phyloP scores from a whole-genome alignment of 2,329 filamentous ascomycete species.

The Epichloe glyceriae region DNA sequence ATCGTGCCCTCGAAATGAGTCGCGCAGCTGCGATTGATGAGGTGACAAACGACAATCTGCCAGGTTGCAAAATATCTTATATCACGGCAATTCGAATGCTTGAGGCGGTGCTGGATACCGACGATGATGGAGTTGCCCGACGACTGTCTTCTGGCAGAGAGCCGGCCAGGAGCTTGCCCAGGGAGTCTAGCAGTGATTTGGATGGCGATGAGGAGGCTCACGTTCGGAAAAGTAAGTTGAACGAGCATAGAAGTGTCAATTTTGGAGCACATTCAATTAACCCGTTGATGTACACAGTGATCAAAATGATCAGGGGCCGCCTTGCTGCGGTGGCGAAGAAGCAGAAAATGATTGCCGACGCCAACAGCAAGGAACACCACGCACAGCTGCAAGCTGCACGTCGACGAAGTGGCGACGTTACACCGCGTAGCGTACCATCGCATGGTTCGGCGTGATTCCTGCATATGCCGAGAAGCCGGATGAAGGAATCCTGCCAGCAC shows the following conservation, averaged over 20 bases:
- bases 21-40: constrained; percentile 89
- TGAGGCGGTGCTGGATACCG: constrained; percentile 81
- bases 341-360: constrained; percentile 46
- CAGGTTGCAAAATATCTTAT: constrained; percentile 84
- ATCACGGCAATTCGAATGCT: constrained; percentile 88
- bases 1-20: constrained; percentile 94
- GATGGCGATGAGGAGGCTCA: constrained; percentile 61
- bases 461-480: constrained; percentile 1
- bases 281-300: constrained; percentile 30
- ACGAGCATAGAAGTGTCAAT: neutral
- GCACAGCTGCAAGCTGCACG: constrained; percentile 29
- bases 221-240: constrained; percentile 54
- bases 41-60: constrained; percentile 78
- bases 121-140: constrained; percentile 40
- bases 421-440: constrained; percentile 40
- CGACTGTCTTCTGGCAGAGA: constrained; percentile 26
- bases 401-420: constrained; percentile 42
- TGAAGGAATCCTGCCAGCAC: neutral
- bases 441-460: constrained; percentile 26
- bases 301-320: constrained; percentile 47
- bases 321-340: constrained; percentile 46
- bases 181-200: constrained; percentile 29
- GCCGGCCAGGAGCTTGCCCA: constrained; percentile 24
- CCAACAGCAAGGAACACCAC: constrained; percentile 34
- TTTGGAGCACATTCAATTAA: constrained; percentile 11